Base-by-base conservation (phyloP, 768 basidiomycete species). In the Podaxis sp. region DNA sequence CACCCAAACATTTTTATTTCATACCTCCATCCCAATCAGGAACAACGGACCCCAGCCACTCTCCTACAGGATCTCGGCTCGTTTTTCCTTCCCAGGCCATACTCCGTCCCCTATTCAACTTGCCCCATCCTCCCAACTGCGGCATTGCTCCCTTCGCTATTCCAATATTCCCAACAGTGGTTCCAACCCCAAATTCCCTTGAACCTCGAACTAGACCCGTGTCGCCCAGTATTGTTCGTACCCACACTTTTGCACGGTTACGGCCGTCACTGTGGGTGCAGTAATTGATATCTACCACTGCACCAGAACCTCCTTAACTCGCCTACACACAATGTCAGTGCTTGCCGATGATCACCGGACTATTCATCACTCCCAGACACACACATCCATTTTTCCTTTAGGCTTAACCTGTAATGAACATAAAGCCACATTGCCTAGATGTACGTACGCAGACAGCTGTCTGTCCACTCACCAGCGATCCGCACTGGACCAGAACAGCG, bases 1-100 rank as follows among this genome's bases (percentile, higher is more conserved):
- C 37, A 50, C 50, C 57, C n/a, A 48, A 28, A 28, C 57, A 35
- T 60, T 53, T 59, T 60, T 60, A 53, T 60, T 60, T 32, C 37
- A 52, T 50, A 28, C 50, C 5, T 1, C 27, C 37, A 18, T 25
- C 48, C 47, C 46, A 57, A 50, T 48, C 18, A 13, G 46, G 48
- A 50, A 42, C 4, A 6, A 4, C 11, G 48, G 57, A 38, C 57
- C 57, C 57, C 57, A 1, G 50, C 3, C 50, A 59, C 57, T 27
- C 57, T 18, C 36, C 10, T 32, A 3, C 28, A 23, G 9, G 25
- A 27, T 25, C 25, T 48, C 10, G 40, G 14, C 40, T 42, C n/a
- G 5, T n/a, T 42, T 42, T 42, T 16, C 40, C 7, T 32, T 32
- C 32, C 32, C 32, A 32, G 0, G 32, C 32, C 32, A 32, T 32